Conservation (phyloP, 1,284 basidiomycete species). For the Phlebopus sp. region DNA sequence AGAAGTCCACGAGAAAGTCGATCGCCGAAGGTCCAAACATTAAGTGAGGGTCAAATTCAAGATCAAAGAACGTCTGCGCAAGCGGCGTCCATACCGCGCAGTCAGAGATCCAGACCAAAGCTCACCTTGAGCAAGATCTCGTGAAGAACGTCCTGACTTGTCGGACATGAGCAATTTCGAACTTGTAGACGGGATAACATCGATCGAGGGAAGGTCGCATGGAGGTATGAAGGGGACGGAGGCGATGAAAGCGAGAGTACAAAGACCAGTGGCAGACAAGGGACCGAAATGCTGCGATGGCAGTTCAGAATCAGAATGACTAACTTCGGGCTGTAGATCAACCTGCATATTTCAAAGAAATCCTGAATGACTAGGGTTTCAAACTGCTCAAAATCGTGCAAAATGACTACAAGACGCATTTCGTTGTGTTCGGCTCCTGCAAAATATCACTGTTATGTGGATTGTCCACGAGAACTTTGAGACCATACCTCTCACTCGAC, state of each 20-base stretch:
- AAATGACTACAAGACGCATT: constrained; percentile 47
- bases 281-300: constrained; percentile 39
- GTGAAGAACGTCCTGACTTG: constrained; percentile 45
- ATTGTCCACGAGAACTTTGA: not conserved
- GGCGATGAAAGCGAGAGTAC: constrained; percentile 58
- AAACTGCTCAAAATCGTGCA: constrained; percentile 72
- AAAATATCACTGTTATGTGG: constrained; percentile 11
- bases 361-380: constrained; percentile 60
- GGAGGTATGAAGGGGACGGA: constrained; percentile 54
- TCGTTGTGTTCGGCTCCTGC: constrained; percentile 15
- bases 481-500: constrained; percentile 36
- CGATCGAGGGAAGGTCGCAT: constrained; percentile 52
- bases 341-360: constrained; percentile 70
- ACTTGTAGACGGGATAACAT: constrained; percentile 58
- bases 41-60: constrained; percentile 56
- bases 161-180: constrained; percentile 46
- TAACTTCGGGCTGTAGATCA: not conserved
- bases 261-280: constrained; percentile 57
- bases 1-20: constrained; percentile 54
- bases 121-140: constrained; percentile 50
- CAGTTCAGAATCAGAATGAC: constrained; percentile 3
- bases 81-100: constrained; percentile 1
- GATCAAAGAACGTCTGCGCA: constrained; percentile 62
- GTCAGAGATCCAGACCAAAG: not conserved
- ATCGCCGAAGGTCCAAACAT: constrained; percentile 57